These are phyloP conservation scores for Castanea crenata DNA, from an alignment of 306 rosid genomes.

Conservation along the genomic window DNA sequence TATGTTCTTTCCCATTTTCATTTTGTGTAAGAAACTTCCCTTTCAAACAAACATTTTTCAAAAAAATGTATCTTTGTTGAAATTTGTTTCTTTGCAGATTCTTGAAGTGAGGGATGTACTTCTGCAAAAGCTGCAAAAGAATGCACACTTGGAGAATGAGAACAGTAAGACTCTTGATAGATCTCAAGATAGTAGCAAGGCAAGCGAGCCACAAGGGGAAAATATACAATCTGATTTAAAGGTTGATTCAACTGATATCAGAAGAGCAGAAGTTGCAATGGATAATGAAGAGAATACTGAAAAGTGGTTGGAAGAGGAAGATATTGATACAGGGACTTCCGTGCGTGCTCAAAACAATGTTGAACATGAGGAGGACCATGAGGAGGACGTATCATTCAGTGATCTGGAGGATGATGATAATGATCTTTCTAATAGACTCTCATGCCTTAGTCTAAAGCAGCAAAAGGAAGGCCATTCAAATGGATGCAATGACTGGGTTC, in stretches of 20 bases:
- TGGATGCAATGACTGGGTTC: constrained; percentile 81
- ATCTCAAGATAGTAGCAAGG: constrained; percentile 33
- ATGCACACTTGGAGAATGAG: constrained; percentile 35
- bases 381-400: constrained; percentile 63
- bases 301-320: constrained; percentile 46
- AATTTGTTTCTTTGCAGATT: constrained; percentile 47
- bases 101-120: constrained; percentile 64
- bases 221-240: constrained; percentile 27
- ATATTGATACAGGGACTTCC: constrained; percentile 38
- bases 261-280: constrained; percentile 38
- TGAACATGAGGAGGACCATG: constrained; percentile 39
- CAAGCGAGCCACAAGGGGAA: constrained; percentile 24
- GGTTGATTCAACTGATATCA: constrained; percentile 28
- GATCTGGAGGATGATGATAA: constrained; percentile 66
- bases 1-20: too few species aligned
- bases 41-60: not conserved
- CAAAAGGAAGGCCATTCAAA: not conserved
- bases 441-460: constrained; percentile 6
- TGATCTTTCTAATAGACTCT: constrained; percentile 47
- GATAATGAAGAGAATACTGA: constrained; percentile 41
- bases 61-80: not conserved
- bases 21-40: not conserved
- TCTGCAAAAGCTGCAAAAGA: constrained; percentile 52
- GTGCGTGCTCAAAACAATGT: constrained; percentile 34
- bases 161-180: constrained; percentile 14